These are phyloP conservation scores for Apophysomyces trapeziformis DNA, from an alignment of 371 early-diverging fungal genomes.

Conservation along the genomic window DNA sequence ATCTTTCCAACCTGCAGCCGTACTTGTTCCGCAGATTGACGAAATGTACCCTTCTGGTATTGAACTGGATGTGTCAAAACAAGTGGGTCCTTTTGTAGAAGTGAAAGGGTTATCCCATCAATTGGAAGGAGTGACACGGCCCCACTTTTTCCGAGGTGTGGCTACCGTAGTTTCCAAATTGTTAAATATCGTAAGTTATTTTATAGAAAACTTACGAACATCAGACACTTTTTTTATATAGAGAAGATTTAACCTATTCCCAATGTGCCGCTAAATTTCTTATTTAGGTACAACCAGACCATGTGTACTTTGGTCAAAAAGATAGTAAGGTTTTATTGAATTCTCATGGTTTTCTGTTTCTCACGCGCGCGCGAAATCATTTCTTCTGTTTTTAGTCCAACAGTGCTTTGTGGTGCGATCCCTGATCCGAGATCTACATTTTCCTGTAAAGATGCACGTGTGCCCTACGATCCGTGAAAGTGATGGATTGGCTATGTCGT, in stretches of 20 bases:
- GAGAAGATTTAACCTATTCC: too few species aligned
- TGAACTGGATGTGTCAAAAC: conserved; percentile 70
- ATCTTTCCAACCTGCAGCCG: conserved; percentile 50
- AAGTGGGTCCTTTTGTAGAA: conserved; percentile 91
- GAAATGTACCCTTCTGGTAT: conserved; percentile 97
- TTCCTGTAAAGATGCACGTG: conserved; percentile 78
- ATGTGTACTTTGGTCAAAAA: conserved; percentile 95
- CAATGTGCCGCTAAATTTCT: too few species aligned
- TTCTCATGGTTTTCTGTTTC: neutral
- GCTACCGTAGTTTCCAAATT: conserved; percentile 95
- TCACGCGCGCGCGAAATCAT: neutral
- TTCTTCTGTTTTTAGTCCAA: conserved; percentile 57
- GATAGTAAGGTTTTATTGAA: conserved; percentile 61
- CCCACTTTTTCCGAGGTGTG: conserved; percentile 98
- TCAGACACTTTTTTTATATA: too few species aligned
- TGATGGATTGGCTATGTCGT: conserved; percentile 91
- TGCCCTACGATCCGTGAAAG: conserved; percentile 81
- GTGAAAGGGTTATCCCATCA: conserved; percentile 88
- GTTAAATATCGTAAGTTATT: conserved; percentile 74
- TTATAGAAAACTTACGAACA: too few species aligned
- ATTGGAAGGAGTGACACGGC: conserved; percentile 91
- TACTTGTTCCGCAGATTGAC: conserved; percentile 80
- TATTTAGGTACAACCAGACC: conserved; percentile 70
- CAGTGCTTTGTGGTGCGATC: conserved; percentile 88
- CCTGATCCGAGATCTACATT: conserved; percentile 83